Percentiles rank a stretch among this genome's conserved stretches.
phyloP scores from a whole-genome alignment of 148 eudicot species.

The Salicornia ramosissima region DNA sequence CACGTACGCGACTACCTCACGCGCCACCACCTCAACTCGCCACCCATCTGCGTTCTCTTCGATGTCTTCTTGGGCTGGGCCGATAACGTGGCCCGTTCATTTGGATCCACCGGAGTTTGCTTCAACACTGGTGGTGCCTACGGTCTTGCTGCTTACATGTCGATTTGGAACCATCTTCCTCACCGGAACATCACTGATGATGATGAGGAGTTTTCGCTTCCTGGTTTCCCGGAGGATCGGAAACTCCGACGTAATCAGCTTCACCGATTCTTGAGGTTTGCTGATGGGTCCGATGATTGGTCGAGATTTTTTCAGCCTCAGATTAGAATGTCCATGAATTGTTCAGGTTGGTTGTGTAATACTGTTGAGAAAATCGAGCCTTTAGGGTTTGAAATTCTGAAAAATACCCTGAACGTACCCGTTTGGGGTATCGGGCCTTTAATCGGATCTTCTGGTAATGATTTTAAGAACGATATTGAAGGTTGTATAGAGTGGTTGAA shows the following conservation, averaged over 20 bases:
- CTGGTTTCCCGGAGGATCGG: slow-evolving; percentile 59
- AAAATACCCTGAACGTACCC: slow-evolving; percentile 37
- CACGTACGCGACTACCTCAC: slow-evolving; percentile 24
- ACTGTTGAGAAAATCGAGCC: slow-evolving; percentile 65
- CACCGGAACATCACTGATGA: slow-evolving; percentile 35
- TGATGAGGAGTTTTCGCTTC: slow-evolving; percentile 40
- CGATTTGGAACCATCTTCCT: slow-evolving; percentile 66
- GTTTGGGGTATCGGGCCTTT: slow-evolving; percentile 71
- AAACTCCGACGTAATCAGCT: slow-evolving; percentile 42
- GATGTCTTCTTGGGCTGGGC: slow-evolving; percentile 77
- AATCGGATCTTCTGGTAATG: slow-evolving; percentile 24
- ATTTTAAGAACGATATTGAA: neutral
- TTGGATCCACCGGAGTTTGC: slow-evolving; percentile 36
- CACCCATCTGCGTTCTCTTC: slow-evolving; percentile 51
- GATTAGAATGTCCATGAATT: slow-evolving; percentile 25
- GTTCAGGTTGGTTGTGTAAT: slow-evolving; percentile 60
- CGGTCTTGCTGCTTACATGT: slow-evolving; percentile 53
- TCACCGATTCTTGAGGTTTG: slow-evolving; percentile 41
- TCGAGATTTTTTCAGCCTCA: slow-evolving; percentile 54
- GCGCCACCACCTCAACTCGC: slow-evolving; percentile 25
- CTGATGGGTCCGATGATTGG: slow-evolving; percentile 65
- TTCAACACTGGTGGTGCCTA: slow-evolving; percentile 83
- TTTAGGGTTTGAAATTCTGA: slow-evolving; percentile 42
- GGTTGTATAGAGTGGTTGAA: slow-evolving; percentile 52
- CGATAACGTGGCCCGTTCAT: slow-evolving; percentile 36